Conservation (phyloP, 345 rosid species). For the Acer campestre region DNA sequence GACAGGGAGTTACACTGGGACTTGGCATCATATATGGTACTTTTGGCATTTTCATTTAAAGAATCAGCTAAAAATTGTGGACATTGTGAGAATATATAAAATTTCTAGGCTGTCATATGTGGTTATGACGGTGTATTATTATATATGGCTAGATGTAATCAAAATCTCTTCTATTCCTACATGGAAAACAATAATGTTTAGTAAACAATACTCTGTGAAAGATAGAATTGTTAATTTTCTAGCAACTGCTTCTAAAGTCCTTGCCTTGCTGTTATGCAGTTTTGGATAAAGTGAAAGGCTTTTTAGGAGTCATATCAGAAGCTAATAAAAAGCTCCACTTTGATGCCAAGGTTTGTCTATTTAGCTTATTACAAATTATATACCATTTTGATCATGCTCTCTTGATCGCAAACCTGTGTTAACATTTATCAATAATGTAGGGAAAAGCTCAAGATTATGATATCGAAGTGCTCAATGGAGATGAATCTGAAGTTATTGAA, state of each 20-base stretch:
- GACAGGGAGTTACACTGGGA: background rate
- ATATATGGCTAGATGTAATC: background rate
- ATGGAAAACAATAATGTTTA: background rate
- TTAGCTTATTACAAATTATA: background rate
- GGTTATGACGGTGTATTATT: background rate
- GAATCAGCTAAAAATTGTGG: background rate
- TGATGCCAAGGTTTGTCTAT: conserved; percentile 53
- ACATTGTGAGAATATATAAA: background rate
- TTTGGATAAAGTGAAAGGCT: conserved; percentile 70
- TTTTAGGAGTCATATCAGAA: conserved; percentile 70
- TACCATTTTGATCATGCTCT: background rate
- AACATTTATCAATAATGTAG: conserved; percentile 25
- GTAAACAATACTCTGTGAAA: background rate
- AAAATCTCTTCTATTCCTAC: background rate
- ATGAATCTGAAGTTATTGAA: conserved; percentile 74
- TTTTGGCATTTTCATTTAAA: background rate
- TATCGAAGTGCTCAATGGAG: conserved; percentile 70
- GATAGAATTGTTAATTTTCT: background rate
- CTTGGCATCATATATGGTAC: background rate
- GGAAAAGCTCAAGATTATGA: conserved; percentile 58
- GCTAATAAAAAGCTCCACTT: conserved; percentile 62
- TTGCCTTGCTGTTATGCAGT: conserved; percentile 37
- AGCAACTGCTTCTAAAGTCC: background rate
- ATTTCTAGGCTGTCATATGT: background rate
- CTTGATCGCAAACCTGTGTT: background rate